Base-by-base conservation (phyloP, 2,329 filamentous ascomycete genomes). In the Albophoma yamanashiensis region DNA sequence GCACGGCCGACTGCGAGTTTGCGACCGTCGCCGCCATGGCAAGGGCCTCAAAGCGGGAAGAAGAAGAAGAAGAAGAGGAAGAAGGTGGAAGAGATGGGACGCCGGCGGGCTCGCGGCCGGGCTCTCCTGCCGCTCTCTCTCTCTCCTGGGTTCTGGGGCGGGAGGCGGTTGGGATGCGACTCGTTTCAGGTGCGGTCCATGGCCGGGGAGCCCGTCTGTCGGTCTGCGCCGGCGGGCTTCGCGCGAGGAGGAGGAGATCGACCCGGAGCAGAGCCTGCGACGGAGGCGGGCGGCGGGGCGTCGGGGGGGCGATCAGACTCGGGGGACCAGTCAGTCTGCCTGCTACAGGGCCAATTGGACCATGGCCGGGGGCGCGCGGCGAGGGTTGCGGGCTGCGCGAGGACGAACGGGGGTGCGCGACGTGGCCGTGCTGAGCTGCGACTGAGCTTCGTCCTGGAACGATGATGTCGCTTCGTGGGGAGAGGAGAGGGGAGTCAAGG, bases 1-100 rank as follows among this genome's bases (percentile, higher is more conserved):
- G 63, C 52, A 57, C 60, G 55, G 61, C 63, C 50, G 68, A 63
- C 61, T 71, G 71, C 59, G 68, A 68, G 40, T 70, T 69, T 55
- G 68, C 70, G 61, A 72, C 70, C 22, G 69, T 71, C 59, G 69
- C 70, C 40, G 70, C 69, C 69, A 72, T 72, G 36, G 57, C 17
- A 25, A 27, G 8, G 20, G 38, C 12, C 53, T 57, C 34, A 47
- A n/a, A 42, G 15, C n/a, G 42, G 34, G 2, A n/a, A 38, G 39
- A 52, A 36, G 6, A 36, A n/a, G n/a, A n/a, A n/a, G 2, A n/a
- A 38, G 39, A 52, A 36, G 6, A 36, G 34, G 2, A n/a, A 38
- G 39, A 52, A 36, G 6, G 9, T 40, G 38, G 36, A 38, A 36
- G 45, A 25, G 31, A 9, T 7, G 6, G 20, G 47, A 20, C 47